These are phyloP conservation scores for Nothophoma quercina DNA, from an alignment of 2,329 filamentous ascomycete species.

Conservation along the genomic window DNA sequence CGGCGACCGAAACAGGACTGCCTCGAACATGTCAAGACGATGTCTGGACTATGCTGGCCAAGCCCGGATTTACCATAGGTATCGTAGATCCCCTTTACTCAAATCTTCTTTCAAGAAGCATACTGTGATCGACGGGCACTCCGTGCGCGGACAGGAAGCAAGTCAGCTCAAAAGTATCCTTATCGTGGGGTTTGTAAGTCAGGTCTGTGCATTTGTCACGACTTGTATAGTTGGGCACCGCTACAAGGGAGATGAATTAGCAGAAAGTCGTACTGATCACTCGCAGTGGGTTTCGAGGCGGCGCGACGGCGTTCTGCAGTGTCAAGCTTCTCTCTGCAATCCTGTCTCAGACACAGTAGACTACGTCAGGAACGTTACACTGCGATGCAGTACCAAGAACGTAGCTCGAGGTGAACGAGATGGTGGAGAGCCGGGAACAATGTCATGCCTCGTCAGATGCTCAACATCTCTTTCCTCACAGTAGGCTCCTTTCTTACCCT, in stretches of 20 bases:
- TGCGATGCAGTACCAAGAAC: neutral
- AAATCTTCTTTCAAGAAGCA: conserved; percentile 3
- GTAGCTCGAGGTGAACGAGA: neutral
- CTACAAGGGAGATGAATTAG: neutral
- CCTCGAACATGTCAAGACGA: neutral
- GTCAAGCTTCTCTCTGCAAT: neutral
- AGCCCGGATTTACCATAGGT: conserved; percentile 11
- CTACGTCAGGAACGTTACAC: conserved; percentile 10
- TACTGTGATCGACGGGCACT: conserved; percentile 8
- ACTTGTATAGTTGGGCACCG: neutral
- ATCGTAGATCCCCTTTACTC: conserved; percentile 5
- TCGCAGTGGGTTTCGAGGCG: neutral
- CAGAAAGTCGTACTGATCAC: neutral
- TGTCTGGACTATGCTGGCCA: conserved; percentile 1
- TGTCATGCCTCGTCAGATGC: neutral
- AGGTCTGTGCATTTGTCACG: neutral
- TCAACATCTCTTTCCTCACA: neutral
- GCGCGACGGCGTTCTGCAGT: neutral
- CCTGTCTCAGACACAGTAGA: neutral
- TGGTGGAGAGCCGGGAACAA: conserved; percentile 5
- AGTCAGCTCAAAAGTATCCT: neutral
- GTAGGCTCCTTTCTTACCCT: too few species aligned
- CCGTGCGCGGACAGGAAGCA: conserved; percentile 11
- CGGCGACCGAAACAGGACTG: conserved; percentile 6
- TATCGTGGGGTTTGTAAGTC: neutral